Conservation (phyloP, 148 eudicot genomes). For the Fallopia convolvulus region DNA sequence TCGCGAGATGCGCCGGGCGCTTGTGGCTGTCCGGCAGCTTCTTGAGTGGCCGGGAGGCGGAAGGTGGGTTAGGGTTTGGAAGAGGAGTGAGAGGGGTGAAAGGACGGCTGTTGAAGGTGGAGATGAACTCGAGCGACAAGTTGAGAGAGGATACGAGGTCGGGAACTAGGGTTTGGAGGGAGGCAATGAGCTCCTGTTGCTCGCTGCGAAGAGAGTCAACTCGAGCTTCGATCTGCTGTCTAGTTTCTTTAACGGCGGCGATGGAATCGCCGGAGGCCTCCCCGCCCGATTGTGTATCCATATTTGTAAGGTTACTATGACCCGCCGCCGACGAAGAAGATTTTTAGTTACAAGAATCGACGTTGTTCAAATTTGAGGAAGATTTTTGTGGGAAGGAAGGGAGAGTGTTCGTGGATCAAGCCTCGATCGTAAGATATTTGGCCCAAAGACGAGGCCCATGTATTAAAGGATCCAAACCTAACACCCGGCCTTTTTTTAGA, state of each 20-base stretch:
- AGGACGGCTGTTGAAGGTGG: conserved; percentile 50
- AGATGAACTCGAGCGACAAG: conserved; percentile 57
- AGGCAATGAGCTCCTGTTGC: conserved; percentile 53
- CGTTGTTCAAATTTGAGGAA: neutral
- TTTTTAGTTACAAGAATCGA: neutral
- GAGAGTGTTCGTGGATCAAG: neutral
- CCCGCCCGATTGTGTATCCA: conserved; percentile 32
- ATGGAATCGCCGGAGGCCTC: conserved; percentile 29
- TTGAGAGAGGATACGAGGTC: conserved; percentile 71
- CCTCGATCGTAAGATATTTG: neutral
- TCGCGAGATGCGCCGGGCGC: conserved; percentile 9
- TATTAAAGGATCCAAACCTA: neutral
- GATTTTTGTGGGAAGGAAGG: neutral
- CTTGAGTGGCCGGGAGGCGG: conserved; percentile 12
- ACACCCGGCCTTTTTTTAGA: neutral
- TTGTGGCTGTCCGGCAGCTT: conserved; percentile 15
- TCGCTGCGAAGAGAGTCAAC: conserved; percentile 36
- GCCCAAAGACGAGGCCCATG: neutral
- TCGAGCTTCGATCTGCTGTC: conserved; percentile 55
- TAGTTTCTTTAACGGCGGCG: conserved; percentile 34
- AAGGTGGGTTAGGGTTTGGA: conserved; percentile 28
- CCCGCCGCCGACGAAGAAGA: neutral
- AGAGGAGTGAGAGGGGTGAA: conserved; percentile 35
- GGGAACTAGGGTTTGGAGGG: conserved; percentile 70
- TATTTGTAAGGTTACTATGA: neutral